Evolutionary conservation across 2,329 filamentous ascomycete genomes (phyloP), one percentile per base, ranked within the genome.

Genomic region (Ustilaginoidea virens): DNA sequence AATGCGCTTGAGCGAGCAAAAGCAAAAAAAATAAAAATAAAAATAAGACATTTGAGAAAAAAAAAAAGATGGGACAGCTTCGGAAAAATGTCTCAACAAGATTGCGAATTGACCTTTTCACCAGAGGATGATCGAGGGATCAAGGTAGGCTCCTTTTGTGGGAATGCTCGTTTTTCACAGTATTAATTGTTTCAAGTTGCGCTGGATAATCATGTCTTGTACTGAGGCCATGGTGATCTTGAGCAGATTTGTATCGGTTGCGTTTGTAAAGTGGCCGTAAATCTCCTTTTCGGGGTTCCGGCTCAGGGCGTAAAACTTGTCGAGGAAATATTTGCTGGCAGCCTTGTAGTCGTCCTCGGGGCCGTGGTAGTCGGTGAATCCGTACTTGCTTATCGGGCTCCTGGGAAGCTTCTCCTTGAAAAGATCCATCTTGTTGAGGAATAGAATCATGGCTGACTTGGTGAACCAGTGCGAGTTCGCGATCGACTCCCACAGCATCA

Each of bases 211-310:
- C 74, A 83, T 87, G 51, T 87, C 80, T 54, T 87, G 80, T 31
- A 87, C 80, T 8, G 78, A 82, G 38, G 70, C 67, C 81, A 87
- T 87, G 22, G 81, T 87, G 38, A 83, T 82, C 58, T 85, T 86
- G 40, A 87, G 64, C 37, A 87, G 56, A 46, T 82, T 83, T 19
- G 80, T 73, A 41, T 72, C 68, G 28, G 67, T 73, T 7, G 68
- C 68, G 37, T 71, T 72, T 26, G 68, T 72, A 31, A 72, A 70
- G 46, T 73, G 67, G 25, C 67, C 67, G 41, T 72, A 73, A 7
- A 73, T 72, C 41, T 72, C 67, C 52, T 72, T 72, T 36, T 71
- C 66, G 5, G 65, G 63, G 42, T 71, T 71, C 34, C 78, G 66
- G 52, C 85, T 86, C 36, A 87, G 63, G 14, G 76, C 74, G 31